These are phyloP conservation scores for Blechomonas ayalai DNA, from an alignment of 208 protist species.

Conservation along the genomic window DNA sequence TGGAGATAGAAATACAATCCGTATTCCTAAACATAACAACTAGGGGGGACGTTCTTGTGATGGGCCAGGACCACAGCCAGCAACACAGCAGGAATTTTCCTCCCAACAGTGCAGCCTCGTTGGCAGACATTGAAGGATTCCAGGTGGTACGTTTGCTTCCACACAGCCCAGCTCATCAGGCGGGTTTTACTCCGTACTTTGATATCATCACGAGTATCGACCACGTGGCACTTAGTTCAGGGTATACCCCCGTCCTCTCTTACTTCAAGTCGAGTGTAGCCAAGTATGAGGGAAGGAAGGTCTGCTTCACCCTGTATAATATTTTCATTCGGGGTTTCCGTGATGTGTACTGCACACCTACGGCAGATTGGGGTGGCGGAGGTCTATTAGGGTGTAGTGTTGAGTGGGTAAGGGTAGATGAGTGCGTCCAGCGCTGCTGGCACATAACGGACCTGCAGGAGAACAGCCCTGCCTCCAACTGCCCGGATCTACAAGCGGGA, in stretches of 20 bases:
- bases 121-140: slow-evolving; percentile 48
- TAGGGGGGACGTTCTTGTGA: slow-evolving; percentile 2
- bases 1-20: not conserved
- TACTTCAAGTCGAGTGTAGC: slow-evolving; percentile 56
- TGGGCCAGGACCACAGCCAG: slow-evolving; percentile 47
- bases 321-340: slow-evolving; percentile 38
- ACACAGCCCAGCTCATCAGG: slow-evolving; percentile 61
- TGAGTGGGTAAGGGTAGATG: slow-evolving; percentile 50
- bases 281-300: slow-evolving; percentile 17
- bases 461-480: slow-evolving; percentile 37
- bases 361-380: slow-evolving; percentile 27
- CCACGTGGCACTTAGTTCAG: slow-evolving; percentile 12
- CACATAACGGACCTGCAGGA: slow-evolving; percentile 64
- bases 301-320: slow-evolving; percentile 72
- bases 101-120: no score
- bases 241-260: slow-evolving; percentile 10
- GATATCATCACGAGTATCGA: slow-evolving; percentile 81
- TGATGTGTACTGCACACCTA: slow-evolving; percentile 30
- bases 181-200: slow-evolving; percentile 80
- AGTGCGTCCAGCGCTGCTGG: slow-evolving; percentile 24
- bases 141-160: slow-evolving; percentile 72
- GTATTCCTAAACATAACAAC: slow-evolving; percentile 1
- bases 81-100: no score
- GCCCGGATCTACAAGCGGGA: slow-evolving; percentile 30
- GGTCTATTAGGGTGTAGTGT: slow-evolving; percentile 81